Evolutionary conservation across 2,329 filamentous ascomycete species (phyloP).

Genomic region (Cercospora zeina): DNA sequence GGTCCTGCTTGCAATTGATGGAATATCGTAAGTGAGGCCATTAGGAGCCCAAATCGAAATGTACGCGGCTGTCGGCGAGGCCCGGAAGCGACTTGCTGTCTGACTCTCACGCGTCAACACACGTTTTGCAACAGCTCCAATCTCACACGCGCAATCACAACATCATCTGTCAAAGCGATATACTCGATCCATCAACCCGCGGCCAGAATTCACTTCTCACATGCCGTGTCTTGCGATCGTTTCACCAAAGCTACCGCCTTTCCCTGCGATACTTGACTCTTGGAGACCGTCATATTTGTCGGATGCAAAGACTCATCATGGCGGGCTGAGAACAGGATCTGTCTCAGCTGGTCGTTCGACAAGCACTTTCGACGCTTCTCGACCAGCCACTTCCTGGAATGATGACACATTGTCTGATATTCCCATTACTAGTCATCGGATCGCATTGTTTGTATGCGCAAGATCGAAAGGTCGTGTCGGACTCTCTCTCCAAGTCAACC

Average conservation of each 20-base stretch:
- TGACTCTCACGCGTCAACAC: neutral
- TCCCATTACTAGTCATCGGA: constrained; percentile 17
- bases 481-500: constrained; percentile 4
- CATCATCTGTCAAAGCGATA: neutral
- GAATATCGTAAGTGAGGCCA: too few relatives aligned
- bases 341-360: constrained; percentile 7
- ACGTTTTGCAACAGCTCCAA: neutral
- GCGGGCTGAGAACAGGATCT: too few relatives aligned
- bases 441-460: constrained; percentile 13
- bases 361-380: constrained; percentile 18
- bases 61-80: neutral
- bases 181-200: too few relatives aligned
- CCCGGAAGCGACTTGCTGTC: neutral
- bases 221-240: too few relatives aligned
- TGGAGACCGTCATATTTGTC: neutral
- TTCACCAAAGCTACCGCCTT: neutral
- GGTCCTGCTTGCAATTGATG: neutral
- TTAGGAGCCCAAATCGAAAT: neutral
- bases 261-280: neutral
- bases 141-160: neutral
- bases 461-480: neutral
- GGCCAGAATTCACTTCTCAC: too few relatives aligned
- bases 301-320: neutral
- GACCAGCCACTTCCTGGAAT: constrained; percentile 17
- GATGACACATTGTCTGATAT: constrained; percentile 17